These are phyloP conservation scores for Suillus tomentosus DNA, from an alignment of 768 basidiomycete species.

Conservation along the genomic window DNA sequence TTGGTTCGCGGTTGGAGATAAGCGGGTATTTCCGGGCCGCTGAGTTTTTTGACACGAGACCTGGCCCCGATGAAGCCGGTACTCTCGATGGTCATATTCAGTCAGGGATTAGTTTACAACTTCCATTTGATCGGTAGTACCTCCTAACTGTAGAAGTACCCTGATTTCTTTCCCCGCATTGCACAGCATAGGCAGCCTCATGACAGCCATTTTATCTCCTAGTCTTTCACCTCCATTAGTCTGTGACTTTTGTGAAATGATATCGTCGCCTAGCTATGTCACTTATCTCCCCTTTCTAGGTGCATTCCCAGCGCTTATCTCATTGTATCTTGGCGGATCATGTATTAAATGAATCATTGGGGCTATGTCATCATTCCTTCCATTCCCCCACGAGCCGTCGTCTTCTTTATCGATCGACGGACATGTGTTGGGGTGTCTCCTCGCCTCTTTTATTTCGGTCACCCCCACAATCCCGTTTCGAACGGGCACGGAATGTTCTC, in stretches of 20 bases:
- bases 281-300: conserved; percentile 1
- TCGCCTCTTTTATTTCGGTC: too few relatives aligned
- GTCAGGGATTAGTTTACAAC: background rate
- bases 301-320: conserved; percentile 8
- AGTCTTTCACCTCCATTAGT: conserved; percentile 6
- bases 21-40: conserved; percentile 26
- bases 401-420: conserved; percentile 5
- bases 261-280: background rate
- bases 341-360: conserved; percentile 9
- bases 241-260: conserved; percentile 6
- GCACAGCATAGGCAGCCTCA: conserved; percentile 1
- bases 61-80: conserved; percentile 1
- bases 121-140: conserved; percentile 15
- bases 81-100: too few relatives aligned
- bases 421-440: background rate
- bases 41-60: conserved; percentile 7
- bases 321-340: conserved; percentile 6
- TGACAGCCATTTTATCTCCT: conserved; percentile 1
- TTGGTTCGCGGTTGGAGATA: conserved; percentile 14
- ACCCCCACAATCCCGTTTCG: conserved; percentile 19
- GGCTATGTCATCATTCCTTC: background rate
- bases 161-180: conserved; percentile 5
- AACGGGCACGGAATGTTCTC: conserved; percentile 25
- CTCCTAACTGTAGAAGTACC: conserved; percentile 6
- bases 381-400: background rate